Base-by-base conservation (phyloP, 2,329 filamentous ascomycete genomes). In the Aspergillus cejpii region DNA sequence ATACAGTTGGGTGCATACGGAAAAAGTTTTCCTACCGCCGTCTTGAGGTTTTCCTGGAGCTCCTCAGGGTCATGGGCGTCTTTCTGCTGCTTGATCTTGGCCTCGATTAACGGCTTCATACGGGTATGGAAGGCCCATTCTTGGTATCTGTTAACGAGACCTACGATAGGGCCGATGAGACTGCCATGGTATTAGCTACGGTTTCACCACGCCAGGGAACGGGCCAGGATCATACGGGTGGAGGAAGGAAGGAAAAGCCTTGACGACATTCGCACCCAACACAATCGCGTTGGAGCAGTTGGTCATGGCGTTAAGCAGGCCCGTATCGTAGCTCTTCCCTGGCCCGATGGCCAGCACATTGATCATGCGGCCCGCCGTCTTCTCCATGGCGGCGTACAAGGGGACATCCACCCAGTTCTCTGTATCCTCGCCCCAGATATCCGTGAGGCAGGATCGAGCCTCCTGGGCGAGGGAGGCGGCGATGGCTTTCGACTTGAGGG, bases 221-320 rank as follows among this genome's bases (percentile, higher is more conserved):
- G n/a, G n/a, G n/a, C n/a, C n/a, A n/a, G n/a, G n/a, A n/a, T n/a
- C 41, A 12, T 37, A 47, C 47, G 37, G 33, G 19, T 47, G 41
- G 11, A 50, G 34, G 12, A 50, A 50, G 6, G 48, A 38, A 29
- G 48, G 48, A 29, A 50, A 47, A 7, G 48, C 48, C 17, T 47
- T 50, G 36, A 50, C 47, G 14, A 50, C 45, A 17, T 47, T 50
- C 5, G 48, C 37, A 6, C 48, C 48, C 5, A 50, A 33, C 11
- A 50, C 48, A 34, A 50, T 47, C 1, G 48, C 48, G 8, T 52
- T 47, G 11, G 44, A 52, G 31, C 47, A 50, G 17, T 47, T 46
- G 12, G 44, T 47, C 42, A 51, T 45, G 33, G 48, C 48, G 8
- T 37, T 41, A 29, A 45, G 24, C n/a, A 48, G 48, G 14, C 20